Evolutionary conservation across 179 eudicot genomes (phyloP), one percentile per base, ranked within the genome.

Genomic region (Vitellaria paradoxa): DNA sequence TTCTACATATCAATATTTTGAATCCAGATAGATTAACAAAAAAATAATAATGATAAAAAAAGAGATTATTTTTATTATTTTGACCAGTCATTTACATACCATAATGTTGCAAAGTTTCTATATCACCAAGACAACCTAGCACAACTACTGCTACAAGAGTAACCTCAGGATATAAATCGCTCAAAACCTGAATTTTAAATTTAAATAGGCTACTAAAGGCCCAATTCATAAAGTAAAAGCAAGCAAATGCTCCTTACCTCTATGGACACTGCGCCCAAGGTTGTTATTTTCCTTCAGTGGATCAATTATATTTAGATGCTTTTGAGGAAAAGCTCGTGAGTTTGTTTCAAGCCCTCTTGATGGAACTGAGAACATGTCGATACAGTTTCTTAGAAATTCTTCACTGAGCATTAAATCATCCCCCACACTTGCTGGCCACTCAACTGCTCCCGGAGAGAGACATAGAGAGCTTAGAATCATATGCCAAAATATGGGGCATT

Each of bases 261-360:
- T 82, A 77, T 83, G 71, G 47, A 89, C 92, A 78, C 92, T 87
- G 66, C 92, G 88, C 37, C 92, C 92, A 65, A 89, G 92, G 74
- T 89, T 89, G 77, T 89, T 89, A 65, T 82, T 81, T 79, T 84
- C 88, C 78, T 86, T 89, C 73, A 89, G 70, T 0, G 90, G 92
- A 80, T 89, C 92, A 73, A 89, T 80, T 67, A 89, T 83, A 72
- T 89, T 89, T 7, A 89, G 83, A 78, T 81, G 73, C 84, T 87
- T 89, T 21, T 62, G 78, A 20, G 74, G 85, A 78, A 89, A 85
- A 11, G 78, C 75, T 75, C 74, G 80, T 20, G 69, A 49, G 17
- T 66, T 76, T 24, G 75, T 79, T 60, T 80, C 89, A 65, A 37
- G 49, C 12, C 64, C 85, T 75, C 77, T 79, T 18, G 84, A 80